These are phyloP conservation scores for Fusarium subglutinans DNA, from an alignment of 2,329 filamentous ascomycete species.

Conservation along the genomic window DNA sequence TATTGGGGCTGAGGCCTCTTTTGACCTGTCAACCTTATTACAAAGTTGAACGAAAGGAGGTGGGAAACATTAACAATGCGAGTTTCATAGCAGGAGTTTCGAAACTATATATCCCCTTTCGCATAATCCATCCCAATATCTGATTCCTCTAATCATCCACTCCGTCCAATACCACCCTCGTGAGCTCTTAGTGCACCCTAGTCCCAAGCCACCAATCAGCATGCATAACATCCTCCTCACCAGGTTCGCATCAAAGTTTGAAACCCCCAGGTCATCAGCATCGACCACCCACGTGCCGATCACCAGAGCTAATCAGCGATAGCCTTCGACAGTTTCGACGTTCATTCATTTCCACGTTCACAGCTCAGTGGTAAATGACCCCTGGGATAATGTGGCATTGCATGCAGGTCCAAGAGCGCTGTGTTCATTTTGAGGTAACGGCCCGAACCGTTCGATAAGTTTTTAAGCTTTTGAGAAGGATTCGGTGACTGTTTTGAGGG, in stretches of 20 bases:
- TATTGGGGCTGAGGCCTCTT: background rate
- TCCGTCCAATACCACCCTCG: conserved; percentile 28
- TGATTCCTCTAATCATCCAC: conserved; percentile 29
- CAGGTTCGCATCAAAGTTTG: conserved; percentile 28
- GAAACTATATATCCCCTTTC: conserved; percentile 22
- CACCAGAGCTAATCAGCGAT: conserved; percentile 18
- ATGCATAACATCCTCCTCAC: conserved; percentile 1
- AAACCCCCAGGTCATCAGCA: conserved; percentile 29
- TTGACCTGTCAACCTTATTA: background rate
- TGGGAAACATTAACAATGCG: background rate
- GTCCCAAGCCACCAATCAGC: background rate
- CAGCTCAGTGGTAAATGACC: conserved; percentile 19
- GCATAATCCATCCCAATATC: conserved; percentile 34
- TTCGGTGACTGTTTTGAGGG: conserved; percentile 24
- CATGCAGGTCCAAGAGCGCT: conserved; percentile 4
- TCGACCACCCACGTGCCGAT: conserved; percentile 35
- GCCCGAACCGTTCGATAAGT: conserved; percentile 22
- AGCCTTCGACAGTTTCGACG: background rate
- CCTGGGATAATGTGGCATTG: background rate
- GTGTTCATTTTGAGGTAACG: conserved; percentile 23
- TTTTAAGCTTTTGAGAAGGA: background rate
- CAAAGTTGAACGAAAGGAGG: background rate
- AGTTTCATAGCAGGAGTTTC: background rate
- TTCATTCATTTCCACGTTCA: conserved; percentile 25
- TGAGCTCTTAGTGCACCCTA: conserved; percentile 1